phyloP scores from a whole-genome alignment of 768 basidiomycete species.

The Xerocomellus intermedius region DNA sequence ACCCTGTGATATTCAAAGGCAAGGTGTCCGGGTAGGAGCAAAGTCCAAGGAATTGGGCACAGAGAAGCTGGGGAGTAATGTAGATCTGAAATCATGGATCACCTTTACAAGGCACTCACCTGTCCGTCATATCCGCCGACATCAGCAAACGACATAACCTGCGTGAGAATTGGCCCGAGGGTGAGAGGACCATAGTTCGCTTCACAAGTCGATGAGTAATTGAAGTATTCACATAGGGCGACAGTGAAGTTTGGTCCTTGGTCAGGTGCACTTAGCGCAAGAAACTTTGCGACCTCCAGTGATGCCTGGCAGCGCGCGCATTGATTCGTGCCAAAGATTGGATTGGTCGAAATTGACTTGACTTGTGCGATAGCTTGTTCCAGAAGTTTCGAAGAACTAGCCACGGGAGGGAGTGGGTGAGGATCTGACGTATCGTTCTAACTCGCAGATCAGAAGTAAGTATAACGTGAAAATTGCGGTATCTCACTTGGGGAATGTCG shows the following conservation, averaged over 20 bases:
- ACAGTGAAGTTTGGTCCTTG: constrained; percentile 57
- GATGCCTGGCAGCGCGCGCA: constrained; percentile 62
- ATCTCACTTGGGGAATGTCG: constrained; percentile 46
- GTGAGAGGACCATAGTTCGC: constrained; percentile 45
- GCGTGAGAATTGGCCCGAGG: constrained; percentile 62
- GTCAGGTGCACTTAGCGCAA: constrained; percentile 60
- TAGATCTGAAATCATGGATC: not conserved
- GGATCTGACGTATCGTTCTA: constrained; percentile 60
- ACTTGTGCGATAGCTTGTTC: constrained; percentile 56
- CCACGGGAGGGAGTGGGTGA: constrained; percentile 61
- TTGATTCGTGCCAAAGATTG: constrained; percentile 49
- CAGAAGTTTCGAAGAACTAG: constrained; percentile 46
- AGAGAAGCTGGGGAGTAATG: constrained; percentile 44
- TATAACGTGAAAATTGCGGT: not conserved
- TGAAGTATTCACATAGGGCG: constrained; percentile 58
- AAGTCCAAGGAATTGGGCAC: constrained; percentile 54
- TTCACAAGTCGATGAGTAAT: constrained; percentile 51
- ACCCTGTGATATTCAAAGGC: constrained; percentile 59
- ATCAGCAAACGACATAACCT: constrained; percentile 69
- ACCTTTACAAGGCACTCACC: constrained; percentile 33
- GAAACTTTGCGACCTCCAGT: constrained; percentile 63
- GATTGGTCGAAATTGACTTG: constrained; percentile 50
- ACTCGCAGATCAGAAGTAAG: not conserved
- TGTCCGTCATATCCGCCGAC: constrained; percentile 73
- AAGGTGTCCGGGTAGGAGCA: constrained; percentile 59